Evolutionary conservation across 768 basidiomycete species (phyloP), one percentile per base, ranked within the genome.

Genomic region (Trametes sanguinea): DNA sequence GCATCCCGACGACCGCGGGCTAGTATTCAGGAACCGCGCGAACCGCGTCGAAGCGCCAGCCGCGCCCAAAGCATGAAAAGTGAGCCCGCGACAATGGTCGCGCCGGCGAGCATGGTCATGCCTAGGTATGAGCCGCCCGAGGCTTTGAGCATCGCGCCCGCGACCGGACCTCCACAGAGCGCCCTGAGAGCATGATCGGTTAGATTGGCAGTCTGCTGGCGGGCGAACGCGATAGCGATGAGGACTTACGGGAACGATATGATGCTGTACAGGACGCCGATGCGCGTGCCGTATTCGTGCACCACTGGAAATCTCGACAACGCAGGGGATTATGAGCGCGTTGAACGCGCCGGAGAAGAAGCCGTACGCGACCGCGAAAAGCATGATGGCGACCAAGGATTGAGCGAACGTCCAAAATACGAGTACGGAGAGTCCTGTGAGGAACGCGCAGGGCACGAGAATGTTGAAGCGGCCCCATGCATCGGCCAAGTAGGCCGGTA

Each of bases 301-400:
- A 81, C 74, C 43, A 86, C n/a, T 79, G 32, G 86, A 86, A 52
- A 89, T 86, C 67, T 87, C 83, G n/a, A 81, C 85, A n/a, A 90
- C 80, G 67, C 87, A 89, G 0, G 88, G 87, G 14, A 82, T 86
- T 62, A 89, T 73, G 44, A 89, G 78, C 37, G 86, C 83, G 47
- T 87, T 84, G 73, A 89, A 85, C 4, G 87, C 84, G 6, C 89
- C 88, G 0, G 84, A 86, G 50, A 83, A 77, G 75, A 89, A 81
- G 0, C 89, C 89, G 65, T 85, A 90, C 0, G 80, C 42, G 2
- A 77, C 75, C 1, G 86, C 80, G 56, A 88, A 89, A 13, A 78
- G 59, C 65, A 82, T 76, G 43, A 88, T 71, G 47, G 75, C 65
- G 4, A 70, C 71, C 27, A 83, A 63, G 5, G 75, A 69, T 39